Conservation (phyloP, 140 eudicot genomes). For the Cichorium intybus region DNA sequence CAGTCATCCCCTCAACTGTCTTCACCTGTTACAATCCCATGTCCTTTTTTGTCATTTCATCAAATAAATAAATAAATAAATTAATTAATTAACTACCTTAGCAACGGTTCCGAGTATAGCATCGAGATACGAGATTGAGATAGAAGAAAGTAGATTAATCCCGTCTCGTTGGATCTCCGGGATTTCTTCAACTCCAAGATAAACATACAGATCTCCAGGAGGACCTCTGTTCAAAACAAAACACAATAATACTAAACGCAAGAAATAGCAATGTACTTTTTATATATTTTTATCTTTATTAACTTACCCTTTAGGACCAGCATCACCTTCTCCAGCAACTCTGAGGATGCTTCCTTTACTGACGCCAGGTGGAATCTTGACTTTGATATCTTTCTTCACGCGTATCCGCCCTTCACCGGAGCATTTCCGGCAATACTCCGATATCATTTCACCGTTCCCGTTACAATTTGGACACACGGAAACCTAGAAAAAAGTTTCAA, state of each 20-base stretch:
- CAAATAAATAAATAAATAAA: neutral
- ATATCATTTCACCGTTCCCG: slow-evolving; percentile 91
- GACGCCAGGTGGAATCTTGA: slow-evolving; percentile 96
- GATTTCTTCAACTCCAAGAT: slow-evolving; percentile 84
- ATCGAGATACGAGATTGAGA: slow-evolving; percentile 79
- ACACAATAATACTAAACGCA: neutral
- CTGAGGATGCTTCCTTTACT: slow-evolving; percentile 87
- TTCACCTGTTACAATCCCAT: slow-evolving; percentile 61
- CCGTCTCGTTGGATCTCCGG: slow-evolving; percentile 98
- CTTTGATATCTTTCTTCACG: slow-evolving; percentile 86
- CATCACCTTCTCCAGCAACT: slow-evolving; percentile 99
- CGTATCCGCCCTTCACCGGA: slow-evolving; percentile 90
- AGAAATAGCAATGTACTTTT: too few relatives aligned
- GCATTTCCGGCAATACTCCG: slow-evolving; percentile 88
- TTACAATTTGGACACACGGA: slow-evolving; percentile 96
- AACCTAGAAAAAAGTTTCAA: slow-evolving; percentile 45
- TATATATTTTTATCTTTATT: too few relatives aligned
- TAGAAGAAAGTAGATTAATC: slow-evolving; percentile 68
- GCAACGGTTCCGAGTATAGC: slow-evolving; percentile 87
- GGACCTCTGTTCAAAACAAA: slow-evolving; percentile 57
- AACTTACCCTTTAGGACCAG: slow-evolving; percentile 99
- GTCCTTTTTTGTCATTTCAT: neutral
- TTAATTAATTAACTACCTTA: slow-evolving; percentile 39
- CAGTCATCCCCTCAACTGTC: slow-evolving; percentile 89
- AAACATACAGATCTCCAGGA: slow-evolving; percentile 93